Conservation (phyloP, 768 basidiomycete species). For the Gloeopeniophorella convolvens region DNA sequence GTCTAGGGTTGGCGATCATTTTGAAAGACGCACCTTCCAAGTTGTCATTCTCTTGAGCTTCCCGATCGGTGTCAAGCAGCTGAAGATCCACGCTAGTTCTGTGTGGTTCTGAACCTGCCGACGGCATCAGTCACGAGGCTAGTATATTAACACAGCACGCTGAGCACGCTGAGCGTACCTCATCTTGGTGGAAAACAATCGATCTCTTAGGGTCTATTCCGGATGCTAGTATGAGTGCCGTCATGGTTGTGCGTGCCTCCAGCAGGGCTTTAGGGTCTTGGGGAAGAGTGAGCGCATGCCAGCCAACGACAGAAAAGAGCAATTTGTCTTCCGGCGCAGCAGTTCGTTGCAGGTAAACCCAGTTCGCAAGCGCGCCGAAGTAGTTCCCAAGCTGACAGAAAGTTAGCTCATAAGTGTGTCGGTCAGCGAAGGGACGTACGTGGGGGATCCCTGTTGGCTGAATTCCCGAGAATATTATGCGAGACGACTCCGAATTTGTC, state of each 20-base stretch:
- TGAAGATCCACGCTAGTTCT: constrained; percentile 87
- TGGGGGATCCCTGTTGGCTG: constrained; percentile 92
- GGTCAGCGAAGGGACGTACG: constrained; percentile 37
- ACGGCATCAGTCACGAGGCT: neutral
- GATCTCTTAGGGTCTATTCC: constrained; percentile 75
- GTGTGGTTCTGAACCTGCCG: constrained; percentile 73
- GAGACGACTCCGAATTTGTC: constrained; percentile 6
- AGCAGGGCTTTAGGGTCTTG: constrained; percentile 66
- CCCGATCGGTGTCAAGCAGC: constrained; percentile 78
- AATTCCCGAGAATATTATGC: constrained; percentile 81
- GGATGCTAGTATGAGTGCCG: constrained; percentile 77
- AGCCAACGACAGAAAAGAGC: constrained; percentile 85
- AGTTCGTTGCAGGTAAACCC: constrained; percentile 73
- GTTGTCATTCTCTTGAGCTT: constrained; percentile 88
- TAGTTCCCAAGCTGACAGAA: constrained; percentile 79
- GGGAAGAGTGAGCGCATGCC: constrained; percentile 91
- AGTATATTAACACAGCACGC: neutral
- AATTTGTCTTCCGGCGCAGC: constrained; percentile 54
- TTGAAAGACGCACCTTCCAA: constrained; percentile 67
- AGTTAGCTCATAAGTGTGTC: too few species aligned
- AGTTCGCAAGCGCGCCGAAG: constrained; percentile 83
- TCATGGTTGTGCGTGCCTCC: constrained; percentile 62
- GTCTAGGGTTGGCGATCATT: neutral
- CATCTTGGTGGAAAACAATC: constrained; percentile 82
- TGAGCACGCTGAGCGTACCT: constrained; percentile 44